phyloP scores from a whole-genome alignment of 1,284 basidiomycete genomes.

The Sanghuangporus weigelae region DNA sequence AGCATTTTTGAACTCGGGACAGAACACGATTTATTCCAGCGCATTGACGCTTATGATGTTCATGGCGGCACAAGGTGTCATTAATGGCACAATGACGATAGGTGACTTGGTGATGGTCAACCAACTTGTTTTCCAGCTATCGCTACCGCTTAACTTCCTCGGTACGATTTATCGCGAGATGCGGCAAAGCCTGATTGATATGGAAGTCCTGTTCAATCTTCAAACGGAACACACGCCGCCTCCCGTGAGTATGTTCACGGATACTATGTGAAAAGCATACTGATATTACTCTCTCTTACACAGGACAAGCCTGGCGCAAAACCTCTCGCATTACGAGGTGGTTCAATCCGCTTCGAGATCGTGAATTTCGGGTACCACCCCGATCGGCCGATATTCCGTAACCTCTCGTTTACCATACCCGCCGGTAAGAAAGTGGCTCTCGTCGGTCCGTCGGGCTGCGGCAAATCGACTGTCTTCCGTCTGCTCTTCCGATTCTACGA shows the following conservation, averaged over 20 bases:
- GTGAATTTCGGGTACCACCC: conserved; percentile 91
- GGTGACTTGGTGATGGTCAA: conserved; percentile 99
- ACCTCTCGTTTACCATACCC: conserved; percentile 89
- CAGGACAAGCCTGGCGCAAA: conserved; percentile 68
- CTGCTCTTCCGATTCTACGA: conserved; percentile 95
- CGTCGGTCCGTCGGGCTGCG: conserved; percentile 94
- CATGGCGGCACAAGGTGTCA: conserved; percentile 89
- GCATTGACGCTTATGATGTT: conserved; percentile 96
- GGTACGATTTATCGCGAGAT: conserved; percentile 97
- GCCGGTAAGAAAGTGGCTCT: conserved; percentile 95
- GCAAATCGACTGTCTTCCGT: conserved; percentile 96
- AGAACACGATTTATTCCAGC: conserved; percentile 92
- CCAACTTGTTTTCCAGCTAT: conserved; percentile 97
- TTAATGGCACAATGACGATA: conserved; percentile 95
- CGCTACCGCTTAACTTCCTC: conserved; percentile 93
- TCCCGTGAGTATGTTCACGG: conserved; percentile 36
- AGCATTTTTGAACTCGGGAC: conserved; percentile 92
- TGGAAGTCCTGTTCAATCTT: conserved; percentile 94
- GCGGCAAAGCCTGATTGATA: conserved; percentile 91
- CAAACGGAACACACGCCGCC: conserved; percentile 79
- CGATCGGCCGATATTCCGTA: conserved; percentile 83
- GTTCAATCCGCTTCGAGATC: conserved; percentile 90
- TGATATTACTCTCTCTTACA: not conserved
- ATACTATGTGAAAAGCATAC: not conserved
- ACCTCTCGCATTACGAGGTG: conserved; percentile 70